Base-by-base conservation (phyloP, 768 basidiomycete genomes). In the Mycena rebaudengoi region DNA sequence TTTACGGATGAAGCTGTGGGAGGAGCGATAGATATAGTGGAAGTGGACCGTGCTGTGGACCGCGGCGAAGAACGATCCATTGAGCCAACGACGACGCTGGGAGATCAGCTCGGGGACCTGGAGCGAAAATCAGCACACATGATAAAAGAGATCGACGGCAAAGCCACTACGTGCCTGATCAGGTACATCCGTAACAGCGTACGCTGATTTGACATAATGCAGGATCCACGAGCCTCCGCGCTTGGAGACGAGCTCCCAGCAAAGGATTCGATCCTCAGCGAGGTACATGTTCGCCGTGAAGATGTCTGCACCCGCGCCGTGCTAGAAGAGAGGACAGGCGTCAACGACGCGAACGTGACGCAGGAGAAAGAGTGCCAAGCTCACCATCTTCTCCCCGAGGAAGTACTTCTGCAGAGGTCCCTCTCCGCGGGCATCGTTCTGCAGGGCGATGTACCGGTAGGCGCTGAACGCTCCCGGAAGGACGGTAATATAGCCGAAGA, bases 221-320 rank as follows among this genome's bases (percentile, higher is more conserved):
- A 99, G 77, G 44, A 92, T 88, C 97, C 97, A 98, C 25, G 92
- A 83, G 3, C 88, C 90, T 16, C 91, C 90, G 12, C 95, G 88
- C 73, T 98, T 99, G n/a, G 94, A 92, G 30, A 98, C 96, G 23
- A 99, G 85, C 75, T 98, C 96, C 95, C 96, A 98, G 75, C 96
- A 98, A 2, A 99, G 82, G 66, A 98, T 98, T 60, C 91, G 88
- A 82, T 95, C 95, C 76, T 96, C 95, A 10, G 95, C 95, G 16
- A 97, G 85, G 73, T 96, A 98, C 95, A 97, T 97, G 73, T 97
- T 97, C 25, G 95, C 93, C 5, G 94, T 96, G 78, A 96, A 96
- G 62, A 97, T 95, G 72, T 95, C 94, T 1, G 92, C 91, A 14
- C 88, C 91, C 4, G 91, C 88, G 29, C 91, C 92, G 64, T 93